Percentiles rank a stretch among this genome's conserved stretches.
Evolutionary conservation across 495 filamentous ascomycete species (phyloP).

Genomic region (Niebla homalea): DNA sequence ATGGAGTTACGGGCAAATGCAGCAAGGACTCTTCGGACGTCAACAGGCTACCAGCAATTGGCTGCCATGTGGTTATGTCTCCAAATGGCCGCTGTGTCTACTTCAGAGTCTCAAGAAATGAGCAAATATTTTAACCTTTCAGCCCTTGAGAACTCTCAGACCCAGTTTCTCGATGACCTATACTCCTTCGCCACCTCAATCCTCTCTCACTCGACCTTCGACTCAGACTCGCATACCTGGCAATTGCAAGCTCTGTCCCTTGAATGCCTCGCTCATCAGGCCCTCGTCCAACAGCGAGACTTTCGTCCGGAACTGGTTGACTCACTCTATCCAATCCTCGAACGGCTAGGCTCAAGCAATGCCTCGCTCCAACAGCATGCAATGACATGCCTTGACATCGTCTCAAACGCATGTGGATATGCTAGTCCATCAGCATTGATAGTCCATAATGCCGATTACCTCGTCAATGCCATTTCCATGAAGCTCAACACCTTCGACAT

Average conservation of each 20-base stretch:
- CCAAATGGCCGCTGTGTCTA: conserved; percentile 46
- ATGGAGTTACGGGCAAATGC: conserved; percentile 38
- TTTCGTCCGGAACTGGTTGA: conserved; percentile 85
- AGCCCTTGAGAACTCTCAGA: conserved; percentile 32
- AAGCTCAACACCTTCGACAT: conserved; percentile 86
- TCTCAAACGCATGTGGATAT: conserved; percentile 68
- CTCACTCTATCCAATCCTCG: conserved; percentile 75
- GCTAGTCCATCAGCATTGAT: conserved; percentile 60
- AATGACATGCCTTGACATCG: conserved; percentile 66
- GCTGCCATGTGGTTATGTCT: conserved; percentile 75
- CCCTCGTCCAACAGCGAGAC: conserved; percentile 46
- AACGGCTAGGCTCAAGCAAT: conserved; percentile 65
- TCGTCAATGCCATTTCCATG: conserved; percentile 82
- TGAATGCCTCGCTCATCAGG: conserved; percentile 60
- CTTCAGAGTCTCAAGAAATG: conserved; percentile 34
- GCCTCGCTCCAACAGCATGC: conserved; percentile 63
- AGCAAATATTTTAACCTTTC: conserved; percentile 54
- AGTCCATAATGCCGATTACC: conserved; percentile 88
- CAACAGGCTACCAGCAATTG: conserved; percentile 41
- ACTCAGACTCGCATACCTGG: conserved; percentile 48
- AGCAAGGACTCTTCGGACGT: conserved; percentile 42
- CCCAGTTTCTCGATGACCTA: conserved; percentile 57
- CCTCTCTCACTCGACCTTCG: conserved; percentile 36
- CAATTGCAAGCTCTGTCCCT: conserved; percentile 54
- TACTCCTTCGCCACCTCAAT: conserved; percentile 63